Percentiles rank a stretch among this genome's conserved stretches.
These are phyloP conservation scores for Prunus dulcis DNA, from an alignment of 306 rosid genomes.

Conservation along the genomic window DNA sequence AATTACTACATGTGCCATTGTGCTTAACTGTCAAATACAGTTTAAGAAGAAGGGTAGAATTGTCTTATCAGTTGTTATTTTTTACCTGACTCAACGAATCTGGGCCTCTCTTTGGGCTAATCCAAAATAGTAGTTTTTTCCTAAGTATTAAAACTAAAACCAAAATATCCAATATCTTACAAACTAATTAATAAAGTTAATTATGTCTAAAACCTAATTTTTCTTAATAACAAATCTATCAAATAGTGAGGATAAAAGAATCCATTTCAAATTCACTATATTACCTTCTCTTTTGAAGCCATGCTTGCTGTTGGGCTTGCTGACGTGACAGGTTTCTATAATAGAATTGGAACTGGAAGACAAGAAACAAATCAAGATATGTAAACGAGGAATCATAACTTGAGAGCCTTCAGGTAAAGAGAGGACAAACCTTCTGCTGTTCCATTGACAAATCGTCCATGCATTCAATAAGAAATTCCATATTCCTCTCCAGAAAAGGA, in stretches of 20 bases:
- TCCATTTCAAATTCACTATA: not conserved
- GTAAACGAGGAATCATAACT: conserved; percentile 2
- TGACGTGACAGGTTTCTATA: conserved; percentile 82
- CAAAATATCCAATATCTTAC: too few species aligned
- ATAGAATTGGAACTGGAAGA: conserved; percentile 76
- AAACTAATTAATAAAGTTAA: too few species aligned
- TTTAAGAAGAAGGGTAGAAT: too few species aligned
- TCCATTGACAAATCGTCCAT: conserved; percentile 92
- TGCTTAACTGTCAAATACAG: too few species aligned
- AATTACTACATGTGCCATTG: too few species aligned
- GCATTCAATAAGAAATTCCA: conserved; percentile 90
- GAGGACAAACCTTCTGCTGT: conserved; percentile 78
- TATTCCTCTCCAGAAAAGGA: conserved; percentile 88
- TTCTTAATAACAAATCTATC: not conserved
- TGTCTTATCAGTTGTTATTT: too few species aligned
- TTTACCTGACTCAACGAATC: too few species aligned
- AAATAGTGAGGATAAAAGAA: not conserved
- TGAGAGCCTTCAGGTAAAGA: conserved; percentile 8
- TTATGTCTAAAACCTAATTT: too few species aligned
- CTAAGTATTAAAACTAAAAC: too few species aligned
- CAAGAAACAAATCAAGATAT: conserved; percentile 11
- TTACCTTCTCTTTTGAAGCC: conserved; percentile 99
- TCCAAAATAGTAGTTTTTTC: too few species aligned
- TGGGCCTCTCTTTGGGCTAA: too few species aligned
- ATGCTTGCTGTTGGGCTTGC: conserved; percentile 96